Percentiles rank a stretch among this genome's conserved stretches.
Conservation (phyloP, 2,329 filamentous ascomycete genomes). For the Ophiostoma populinum region DNA sequence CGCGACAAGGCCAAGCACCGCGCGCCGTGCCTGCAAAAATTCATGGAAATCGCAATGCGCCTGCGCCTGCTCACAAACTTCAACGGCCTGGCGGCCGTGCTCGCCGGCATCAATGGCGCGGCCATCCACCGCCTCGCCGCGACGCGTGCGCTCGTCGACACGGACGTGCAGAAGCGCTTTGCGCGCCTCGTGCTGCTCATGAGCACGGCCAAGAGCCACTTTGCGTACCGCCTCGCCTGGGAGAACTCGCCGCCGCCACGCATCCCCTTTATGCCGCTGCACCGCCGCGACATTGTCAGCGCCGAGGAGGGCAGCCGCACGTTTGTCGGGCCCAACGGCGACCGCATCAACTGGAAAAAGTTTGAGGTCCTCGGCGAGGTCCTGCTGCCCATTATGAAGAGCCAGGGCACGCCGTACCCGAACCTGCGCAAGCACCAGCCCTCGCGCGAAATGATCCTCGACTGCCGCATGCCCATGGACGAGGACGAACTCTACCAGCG, state of each 20-base stretch:
- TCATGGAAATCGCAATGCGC: constrained; percentile 78
- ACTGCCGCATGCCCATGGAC: constrained; percentile 66
- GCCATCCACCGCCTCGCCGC: constrained; percentile 69
- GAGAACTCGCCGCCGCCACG: constrained; percentile 81
- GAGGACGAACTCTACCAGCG: constrained; percentile 62
- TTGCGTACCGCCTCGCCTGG: constrained; percentile 92
- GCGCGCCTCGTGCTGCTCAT: constrained; percentile 80
- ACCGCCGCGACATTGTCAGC: constrained; percentile 75
- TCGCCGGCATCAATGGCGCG: constrained; percentile 81
- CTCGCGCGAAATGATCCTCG: constrained; percentile 59
- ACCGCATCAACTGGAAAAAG: constrained; percentile 92
- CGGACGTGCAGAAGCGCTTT: constrained; percentile 63
- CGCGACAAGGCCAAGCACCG: constrained; percentile 93
- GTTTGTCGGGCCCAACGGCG: constrained; percentile 55
- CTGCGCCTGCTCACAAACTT: constrained; percentile 91
- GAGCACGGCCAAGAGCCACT: constrained; percentile 82
- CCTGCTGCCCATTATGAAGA: constrained; percentile 76
- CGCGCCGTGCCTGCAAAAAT: constrained; percentile 81
- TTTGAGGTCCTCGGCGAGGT: constrained; percentile 94
- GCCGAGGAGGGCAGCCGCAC: constrained; percentile 88
- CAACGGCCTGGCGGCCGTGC: constrained; percentile 82
- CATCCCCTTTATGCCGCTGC: constrained; percentile 85
- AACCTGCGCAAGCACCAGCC: constrained; percentile 52
- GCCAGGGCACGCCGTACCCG: constrained; percentile 69
- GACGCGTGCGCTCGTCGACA: constrained; percentile 59